Evolutionary conservation across 2,329 filamentous ascomycete genomes (phyloP), one percentile per base, ranked within the genome.

Genomic region (Botryotinia calthae): DNA sequence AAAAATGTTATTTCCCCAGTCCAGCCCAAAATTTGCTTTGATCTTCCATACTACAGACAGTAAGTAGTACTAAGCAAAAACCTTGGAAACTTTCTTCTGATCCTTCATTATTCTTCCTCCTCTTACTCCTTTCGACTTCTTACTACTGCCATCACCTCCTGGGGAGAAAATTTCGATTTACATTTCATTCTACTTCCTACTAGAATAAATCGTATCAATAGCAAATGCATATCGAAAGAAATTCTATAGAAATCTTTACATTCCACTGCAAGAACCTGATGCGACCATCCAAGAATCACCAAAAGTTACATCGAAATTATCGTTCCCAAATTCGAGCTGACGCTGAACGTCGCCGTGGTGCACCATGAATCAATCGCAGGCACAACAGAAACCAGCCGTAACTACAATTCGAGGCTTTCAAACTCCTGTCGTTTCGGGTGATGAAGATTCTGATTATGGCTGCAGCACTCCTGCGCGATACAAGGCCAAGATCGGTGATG

Each of bases 401-500:
- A 80, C 73, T 12, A 81, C 78, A 40, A 76, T 81, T n/a, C 77
- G 80, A 70, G 80, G 79, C 18, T 81, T 81, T 65, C 77, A 81
- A 61, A 81, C 80, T 46, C 79, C 79, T 62, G 56, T 83, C 40
- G 84, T 83, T 18, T 87, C 86, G 67, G 85, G 84, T 40, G 86
- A 86, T 70, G 87, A 89, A 78, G 86, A 88, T 77, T 87, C 86
- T 6, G 87, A 88, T 76, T 83, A 83, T 74, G 83, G 83, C 74
- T 79, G 68, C 80, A 81, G 70, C 58, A 84, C 84, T 7, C 83
- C 84, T 28, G 76, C 76, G 31, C 75, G 76, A 63, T 75, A 75
- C 18, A 68, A 70, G 56, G 46, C n/a, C 10, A 82, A 80, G 59
- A 79, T 84, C 46, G 71, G 82, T 66, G 82, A 83, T 78, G 83